Conservation (phyloP, 768 basidiomycete genomes). For the Kwoniella dejecticola region DNA sequence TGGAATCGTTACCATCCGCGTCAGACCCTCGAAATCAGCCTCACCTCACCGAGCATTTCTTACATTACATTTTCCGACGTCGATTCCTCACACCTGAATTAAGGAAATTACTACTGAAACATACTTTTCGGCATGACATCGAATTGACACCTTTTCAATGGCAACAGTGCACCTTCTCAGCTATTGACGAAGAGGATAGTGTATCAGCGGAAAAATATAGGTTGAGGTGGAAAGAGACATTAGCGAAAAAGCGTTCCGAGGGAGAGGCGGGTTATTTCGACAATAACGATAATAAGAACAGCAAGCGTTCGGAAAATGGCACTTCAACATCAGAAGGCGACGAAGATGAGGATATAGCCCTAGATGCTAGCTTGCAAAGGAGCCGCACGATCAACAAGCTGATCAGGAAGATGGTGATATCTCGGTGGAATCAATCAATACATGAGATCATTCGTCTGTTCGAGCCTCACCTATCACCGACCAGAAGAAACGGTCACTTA, state of each 20-base stretch:
- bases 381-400: background rate
- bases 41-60: background rate
- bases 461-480: no score
- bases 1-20: conserved; percentile 7
- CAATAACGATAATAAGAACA: background rate
- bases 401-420: background rate
- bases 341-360: no score
- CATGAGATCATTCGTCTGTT: background rate
- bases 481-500: no score
- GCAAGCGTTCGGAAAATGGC: background rate
- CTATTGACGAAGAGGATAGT: conserved; percentile 12
- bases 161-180: conserved; percentile 21
- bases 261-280: background rate
- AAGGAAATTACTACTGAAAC: conserved; percentile 4
- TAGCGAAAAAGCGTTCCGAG: background rate
- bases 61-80: conserved; percentile 5
- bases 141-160: conserved; percentile 8
- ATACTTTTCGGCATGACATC: background rate
- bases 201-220: background rate
- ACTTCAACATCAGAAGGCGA: no score
- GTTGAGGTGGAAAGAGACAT: background rate
- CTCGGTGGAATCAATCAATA: background rate
- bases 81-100: conserved; percentile 20
- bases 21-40: conserved; percentile 4
- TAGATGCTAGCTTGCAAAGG: no score